Conservation (phyloP, 306 rosid species). For the Sindora glabra region DNA sequence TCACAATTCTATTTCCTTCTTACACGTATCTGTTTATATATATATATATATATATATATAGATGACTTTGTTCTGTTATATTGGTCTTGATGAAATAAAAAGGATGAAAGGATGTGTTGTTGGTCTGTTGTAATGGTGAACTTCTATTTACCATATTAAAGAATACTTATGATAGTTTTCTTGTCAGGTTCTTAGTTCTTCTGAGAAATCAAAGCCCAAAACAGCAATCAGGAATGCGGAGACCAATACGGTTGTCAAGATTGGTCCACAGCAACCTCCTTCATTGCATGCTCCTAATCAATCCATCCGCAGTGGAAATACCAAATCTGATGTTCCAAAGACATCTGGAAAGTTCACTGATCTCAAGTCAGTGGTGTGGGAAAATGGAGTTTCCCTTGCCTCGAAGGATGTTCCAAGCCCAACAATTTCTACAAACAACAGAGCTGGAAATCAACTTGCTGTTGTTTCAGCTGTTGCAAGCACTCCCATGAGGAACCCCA, state of each 20-base stretch:
- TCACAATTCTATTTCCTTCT: no score
- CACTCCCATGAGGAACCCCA: conserved; percentile 61
- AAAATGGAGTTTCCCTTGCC: conserved; percentile 61
- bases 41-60: no score
- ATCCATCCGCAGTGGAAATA: conserved; percentile 59
- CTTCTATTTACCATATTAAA: not conserved
- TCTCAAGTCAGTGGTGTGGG: conserved; percentile 76
- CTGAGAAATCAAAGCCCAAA: conserved; percentile 88
- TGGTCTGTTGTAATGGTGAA: not conserved
- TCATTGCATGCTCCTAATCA: conserved; percentile 45
- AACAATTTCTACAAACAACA: conserved; percentile 41
- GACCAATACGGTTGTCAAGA: conserved; percentile 48
- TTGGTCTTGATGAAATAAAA: not conserved
- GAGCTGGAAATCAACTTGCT: conserved; percentile 55
- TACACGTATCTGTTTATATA: no score
- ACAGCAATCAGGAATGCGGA: conserved; percentile 48
- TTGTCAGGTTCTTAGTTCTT: conserved; percentile 57
- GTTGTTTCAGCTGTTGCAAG: conserved; percentile 55
- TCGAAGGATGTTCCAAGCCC: conserved; percentile 69
- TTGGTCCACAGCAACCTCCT: conserved; percentile 52
- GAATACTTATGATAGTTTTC: not conserved
- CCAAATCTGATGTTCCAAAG: conserved; percentile 66
- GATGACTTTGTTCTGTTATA: not conserved
- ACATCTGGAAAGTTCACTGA: conserved; percentile 88
- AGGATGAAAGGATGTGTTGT: not conserved